A percentile compares a stretch with the other conserved stretches of the same genome.
Conservation (phyloP, 2,329 filamentous ascomycete species). For the Hymenoscyphus scutula region DNA sequence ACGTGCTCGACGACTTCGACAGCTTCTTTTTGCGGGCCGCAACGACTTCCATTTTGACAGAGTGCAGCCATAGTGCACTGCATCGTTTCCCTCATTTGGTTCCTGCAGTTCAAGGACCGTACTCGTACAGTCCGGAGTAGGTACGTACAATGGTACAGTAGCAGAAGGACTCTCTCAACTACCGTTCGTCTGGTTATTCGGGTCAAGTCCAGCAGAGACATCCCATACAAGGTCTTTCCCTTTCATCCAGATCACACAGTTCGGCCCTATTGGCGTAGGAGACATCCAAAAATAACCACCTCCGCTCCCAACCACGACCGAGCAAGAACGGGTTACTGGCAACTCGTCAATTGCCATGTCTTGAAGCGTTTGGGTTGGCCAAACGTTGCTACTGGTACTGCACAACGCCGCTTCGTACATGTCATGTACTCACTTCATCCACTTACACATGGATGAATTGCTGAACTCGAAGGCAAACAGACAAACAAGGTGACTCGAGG, state of each 20-base stretch:
- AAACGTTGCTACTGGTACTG: not conserved
- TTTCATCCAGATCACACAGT: conserved; percentile 1
- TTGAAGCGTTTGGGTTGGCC: not conserved
- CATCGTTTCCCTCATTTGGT: conserved; percentile 3
- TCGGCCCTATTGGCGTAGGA: conserved; percentile 3
- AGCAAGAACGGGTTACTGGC: not conserved
- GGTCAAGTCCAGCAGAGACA: not conserved
- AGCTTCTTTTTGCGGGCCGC: not conserved
- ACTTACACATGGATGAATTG: conserved; percentile 1
- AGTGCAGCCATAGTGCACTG: not conserved
- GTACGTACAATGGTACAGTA: not conserved
- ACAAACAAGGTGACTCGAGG: conserved; percentile 4
- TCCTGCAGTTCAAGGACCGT: not conserved
- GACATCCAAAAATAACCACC: not conserved
- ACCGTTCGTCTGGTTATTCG: conserved; percentile 6
- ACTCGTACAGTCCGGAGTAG: not conserved
- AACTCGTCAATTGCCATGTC: not conserved
- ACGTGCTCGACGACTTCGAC: not conserved
- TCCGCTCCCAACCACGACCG: not conserved
- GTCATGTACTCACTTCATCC: not conserved
- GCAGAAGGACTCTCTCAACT: not conserved
- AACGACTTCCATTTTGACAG: not conserved
- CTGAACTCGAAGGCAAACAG: not conserved
- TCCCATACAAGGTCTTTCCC: not conserved
- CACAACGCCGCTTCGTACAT: not conserved